These are phyloP conservation scores for Marasmius oreades DNA, from an alignment of 1,284 basidiomycete species.

Conservation along the genomic window DNA sequence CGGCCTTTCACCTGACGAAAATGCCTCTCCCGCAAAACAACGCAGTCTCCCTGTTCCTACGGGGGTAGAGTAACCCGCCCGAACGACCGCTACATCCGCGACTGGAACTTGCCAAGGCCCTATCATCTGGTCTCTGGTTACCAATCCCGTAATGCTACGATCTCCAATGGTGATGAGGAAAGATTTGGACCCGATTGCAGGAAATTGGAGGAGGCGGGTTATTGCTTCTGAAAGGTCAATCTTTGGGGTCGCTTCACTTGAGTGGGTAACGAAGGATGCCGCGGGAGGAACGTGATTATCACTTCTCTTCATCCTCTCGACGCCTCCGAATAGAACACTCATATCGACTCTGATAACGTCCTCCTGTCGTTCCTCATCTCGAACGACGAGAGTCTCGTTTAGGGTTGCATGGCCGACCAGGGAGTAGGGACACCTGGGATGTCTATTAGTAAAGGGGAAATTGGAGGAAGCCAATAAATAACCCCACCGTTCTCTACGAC, in stretches of 20 bases:
- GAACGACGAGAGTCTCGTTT: constrained; percentile 82
- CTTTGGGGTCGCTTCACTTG: constrained; percentile 41
- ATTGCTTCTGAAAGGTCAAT: constrained; percentile 59
- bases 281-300: background rate
- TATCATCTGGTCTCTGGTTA: constrained; percentile 97
- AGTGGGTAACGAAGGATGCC: background rate
- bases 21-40: constrained; percentile 84
- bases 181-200: constrained; percentile 91
- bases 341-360: background rate
- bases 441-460: background rate
- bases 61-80: constrained; percentile 66
- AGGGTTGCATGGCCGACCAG: constrained; percentile 86
- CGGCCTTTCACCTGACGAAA: constrained; percentile 97
- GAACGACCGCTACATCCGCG: constrained; percentile 95
- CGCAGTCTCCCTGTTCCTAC: constrained; percentile 60
- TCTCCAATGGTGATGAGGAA: constrained; percentile 99
- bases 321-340: background rate
- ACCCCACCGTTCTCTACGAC: constrained; percentile 69
- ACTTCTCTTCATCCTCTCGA: background rate
- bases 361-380: background rate
- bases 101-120: constrained; percentile 99
- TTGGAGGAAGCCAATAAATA: background rate
- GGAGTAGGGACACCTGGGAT: constrained; percentile 76
- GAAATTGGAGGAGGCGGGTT: constrained; percentile 68
- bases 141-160: constrained; percentile 90